These are phyloP conservation scores for Agapanthus africanus DNA, from an alignment of 106 monocot species.

Conservation along the genomic window DNA sequence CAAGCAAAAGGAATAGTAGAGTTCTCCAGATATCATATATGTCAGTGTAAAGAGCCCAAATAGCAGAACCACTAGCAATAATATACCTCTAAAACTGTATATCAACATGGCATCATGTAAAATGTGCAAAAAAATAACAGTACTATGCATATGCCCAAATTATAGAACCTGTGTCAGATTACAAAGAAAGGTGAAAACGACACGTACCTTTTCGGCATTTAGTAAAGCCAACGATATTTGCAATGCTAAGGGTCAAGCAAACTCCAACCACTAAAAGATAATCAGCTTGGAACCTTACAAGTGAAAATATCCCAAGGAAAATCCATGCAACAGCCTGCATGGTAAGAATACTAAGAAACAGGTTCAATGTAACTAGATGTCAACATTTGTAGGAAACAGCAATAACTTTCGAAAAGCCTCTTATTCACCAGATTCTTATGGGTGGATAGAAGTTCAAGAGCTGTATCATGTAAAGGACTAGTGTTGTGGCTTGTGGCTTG, in stretches of 20 bases:
- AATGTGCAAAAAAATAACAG: background rate
- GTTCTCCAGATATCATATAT: no score
- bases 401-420: no score
- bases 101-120: background rate
- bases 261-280: constrained; percentile 82
- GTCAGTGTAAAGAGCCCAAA: background rate
- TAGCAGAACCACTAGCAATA: no score
- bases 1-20: no score
- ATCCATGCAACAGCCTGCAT: constrained; percentile 82
- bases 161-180: background rate
- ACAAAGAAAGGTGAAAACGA: background rate
- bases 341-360: background rate
- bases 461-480: no score
- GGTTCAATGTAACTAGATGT: background rate
- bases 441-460: no score
- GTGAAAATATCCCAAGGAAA: constrained; percentile 77
- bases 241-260: constrained; percentile 76
- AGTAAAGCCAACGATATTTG: constrained; percentile 90
- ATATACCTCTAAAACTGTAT: background rate
- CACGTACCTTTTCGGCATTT: constrained; percentile 75
- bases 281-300: constrained; percentile 83
- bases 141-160: background rate
- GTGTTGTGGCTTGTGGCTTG: no score
- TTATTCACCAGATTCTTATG: no score
- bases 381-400: no score